Base-by-base conservation (phyloP, 768 basidiomycete genomes). In the Tulasnella sp. region DNA sequence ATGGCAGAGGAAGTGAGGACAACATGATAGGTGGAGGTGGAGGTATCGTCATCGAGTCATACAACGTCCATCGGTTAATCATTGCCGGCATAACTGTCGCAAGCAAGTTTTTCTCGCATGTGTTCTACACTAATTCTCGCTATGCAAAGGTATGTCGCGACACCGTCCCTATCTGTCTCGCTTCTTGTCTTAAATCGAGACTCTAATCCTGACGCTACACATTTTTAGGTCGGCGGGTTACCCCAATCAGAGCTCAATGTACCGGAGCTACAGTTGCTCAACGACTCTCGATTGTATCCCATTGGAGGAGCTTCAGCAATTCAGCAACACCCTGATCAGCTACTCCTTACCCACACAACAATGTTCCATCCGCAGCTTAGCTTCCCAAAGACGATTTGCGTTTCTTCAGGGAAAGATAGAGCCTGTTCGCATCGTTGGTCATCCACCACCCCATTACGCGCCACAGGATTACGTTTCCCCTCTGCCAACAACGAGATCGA, bases 41-140 rank as follows among this genome's bases (percentile, higher is more conserved):
- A n/a, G n/a, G n/a, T n/a, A n/a, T 99, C 62, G 85, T 92, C 16
- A 96, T 99, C 62, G 95, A 99, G 67, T 86, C 83, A 40, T 98
- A 81, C 67, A 99, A 99, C 62, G 84, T 99, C 22, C 95, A 99
- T 65, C 77, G 95, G 41, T 73, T 99, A 37, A 86, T 98, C 60
- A 98, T 99, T 56, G 92, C 95, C 0, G 95, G 95, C 8, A 87
- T 99, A 40, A 98, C 95, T 2, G 93, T 99, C n/a, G 93, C 93
- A 20, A 90, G 86, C 70, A 99, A 99, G 66, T 99, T 98, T 64
- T 98, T 98, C 63, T 86, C 82, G 49, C 93, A 99, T 64, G 91
- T 99, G 3, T 99, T 99, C 61, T 98, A 99, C 67, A 96, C 95
- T 13, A 99, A 99, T 60, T 95, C 93, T 7, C 75, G 93, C 27